Evolutionary conservation across 1,284 basidiomycete genomes (phyloP).

Genomic region (Irpex sp.): DNA sequence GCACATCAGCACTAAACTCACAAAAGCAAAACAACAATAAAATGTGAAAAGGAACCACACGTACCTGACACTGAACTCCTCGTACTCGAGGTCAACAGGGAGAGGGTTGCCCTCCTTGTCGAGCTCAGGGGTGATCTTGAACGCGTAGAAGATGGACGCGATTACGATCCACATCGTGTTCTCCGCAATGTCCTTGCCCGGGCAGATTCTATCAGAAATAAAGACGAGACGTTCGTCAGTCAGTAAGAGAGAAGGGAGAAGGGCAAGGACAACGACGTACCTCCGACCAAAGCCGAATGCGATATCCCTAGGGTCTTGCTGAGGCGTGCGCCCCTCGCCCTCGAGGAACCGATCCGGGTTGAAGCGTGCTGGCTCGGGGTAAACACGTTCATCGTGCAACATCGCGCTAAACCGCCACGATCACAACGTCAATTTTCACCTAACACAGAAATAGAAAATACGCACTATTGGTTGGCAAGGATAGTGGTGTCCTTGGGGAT

Average conservation of each 20-base stretch:
- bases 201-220: neutral
- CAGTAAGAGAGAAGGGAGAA: neutral
- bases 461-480: constrained; percentile 17
- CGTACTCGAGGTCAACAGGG: constrained; percentile 3
- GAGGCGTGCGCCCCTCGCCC: constrained; percentile 2
- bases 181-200: constrained; percentile 1
- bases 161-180: constrained; percentile 18
- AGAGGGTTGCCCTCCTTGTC: constrained; percentile 12
- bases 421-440: neutral
- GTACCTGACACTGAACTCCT: constrained; percentile 1
- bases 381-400: constrained; percentile 4
- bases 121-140: constrained; percentile 11
- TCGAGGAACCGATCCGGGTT: constrained; percentile 11
- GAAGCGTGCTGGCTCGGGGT: constrained; percentile 12
- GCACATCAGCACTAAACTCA: neutral
- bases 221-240: neutral
- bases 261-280: neutral
- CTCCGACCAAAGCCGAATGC: constrained; percentile 15
- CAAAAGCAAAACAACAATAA: neutral
- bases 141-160: constrained; percentile 14
- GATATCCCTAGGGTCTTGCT: constrained; percentile 10
- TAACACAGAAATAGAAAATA: neutral
- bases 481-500: constrained; percentile 19
- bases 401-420: constrained; percentile 5
- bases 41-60: neutral